phyloP scores from a whole-genome alignment of 208 protist species.

The Novymonas esmeraldas region DNA sequence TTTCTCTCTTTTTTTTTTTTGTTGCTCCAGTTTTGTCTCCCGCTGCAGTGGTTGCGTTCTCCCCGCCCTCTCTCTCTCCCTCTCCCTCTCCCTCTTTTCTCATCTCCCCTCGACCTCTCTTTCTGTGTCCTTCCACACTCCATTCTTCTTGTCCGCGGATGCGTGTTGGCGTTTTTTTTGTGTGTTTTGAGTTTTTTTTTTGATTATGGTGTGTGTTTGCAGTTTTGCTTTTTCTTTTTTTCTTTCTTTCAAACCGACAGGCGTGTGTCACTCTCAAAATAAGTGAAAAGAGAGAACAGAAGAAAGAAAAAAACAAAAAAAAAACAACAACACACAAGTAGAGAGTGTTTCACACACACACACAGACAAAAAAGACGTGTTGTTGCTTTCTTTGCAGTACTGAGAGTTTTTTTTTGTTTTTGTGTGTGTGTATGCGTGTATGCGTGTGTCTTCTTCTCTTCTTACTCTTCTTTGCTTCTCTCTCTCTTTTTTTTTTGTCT shows the following conservation, averaged over 20 bases:
- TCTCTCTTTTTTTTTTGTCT: neutral
- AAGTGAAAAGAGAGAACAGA: too few species aligned
- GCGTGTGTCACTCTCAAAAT: too few species aligned
- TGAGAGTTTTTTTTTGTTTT: neutral
- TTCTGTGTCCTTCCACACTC: slow-evolving; percentile 1
- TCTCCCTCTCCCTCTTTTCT: slow-evolving; percentile 4
- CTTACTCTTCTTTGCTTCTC: neutral
- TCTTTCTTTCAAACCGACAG: too few species aligned
- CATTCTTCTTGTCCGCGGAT: neutral
- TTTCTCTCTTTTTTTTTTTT: too few species aligned
- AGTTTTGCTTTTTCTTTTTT: neutral
- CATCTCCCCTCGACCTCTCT: slow-evolving; percentile 6
- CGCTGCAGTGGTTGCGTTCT: too few species aligned
- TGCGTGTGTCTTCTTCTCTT: neutral
- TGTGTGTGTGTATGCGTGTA: slow-evolving; percentile 2
- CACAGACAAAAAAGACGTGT: too few species aligned
- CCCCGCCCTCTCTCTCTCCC: neutral
- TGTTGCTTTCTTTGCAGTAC: too few species aligned
- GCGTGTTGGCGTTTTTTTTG: neutral
- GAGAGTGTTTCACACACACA: too few species aligned
- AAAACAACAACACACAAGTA: too few species aligned
- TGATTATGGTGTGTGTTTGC: neutral
- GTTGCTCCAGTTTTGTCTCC: too few species aligned
- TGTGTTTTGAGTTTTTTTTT: slow-evolving; percentile 1
- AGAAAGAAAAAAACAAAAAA: too few species aligned